Conservation (phyloP, 192 early-diverging fungal genomes). For the Backusella psychrophila region DNA sequence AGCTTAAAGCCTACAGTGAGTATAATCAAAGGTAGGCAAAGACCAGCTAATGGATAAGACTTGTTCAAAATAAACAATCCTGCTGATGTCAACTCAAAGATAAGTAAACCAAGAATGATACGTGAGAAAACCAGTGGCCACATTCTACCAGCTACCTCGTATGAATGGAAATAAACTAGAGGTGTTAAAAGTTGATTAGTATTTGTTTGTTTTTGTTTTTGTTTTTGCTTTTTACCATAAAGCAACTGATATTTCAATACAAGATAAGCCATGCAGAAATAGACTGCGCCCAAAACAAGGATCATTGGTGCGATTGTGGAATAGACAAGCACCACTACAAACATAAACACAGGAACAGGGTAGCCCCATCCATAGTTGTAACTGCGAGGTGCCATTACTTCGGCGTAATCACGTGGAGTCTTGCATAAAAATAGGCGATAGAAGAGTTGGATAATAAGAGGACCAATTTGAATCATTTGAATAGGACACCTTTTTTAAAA, state of each 20-base stretch:
- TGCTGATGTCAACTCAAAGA: conserved; percentile 64
- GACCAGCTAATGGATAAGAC: conserved; percentile 38
- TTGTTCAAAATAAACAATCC: conserved; percentile 61
- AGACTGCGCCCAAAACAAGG: conserved; percentile 65
- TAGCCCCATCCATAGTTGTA: conserved; percentile 71
- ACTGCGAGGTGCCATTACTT: conserved; percentile 66
- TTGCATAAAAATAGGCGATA: conserved; percentile 59
- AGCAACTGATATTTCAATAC: conserved; percentile 76
- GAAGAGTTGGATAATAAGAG: conserved; percentile 55
- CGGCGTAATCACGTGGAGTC: conserved; percentile 79
- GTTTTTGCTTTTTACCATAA: conserved; percentile 45
- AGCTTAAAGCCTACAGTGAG: conserved; percentile 46
- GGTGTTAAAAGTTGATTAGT: not conserved
- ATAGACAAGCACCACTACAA: conserved; percentile 73
- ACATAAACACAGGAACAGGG: conserved; percentile 67
- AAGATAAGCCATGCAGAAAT: conserved; percentile 63
- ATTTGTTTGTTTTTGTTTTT: not conserved
- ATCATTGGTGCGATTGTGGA: conserved; percentile 75
- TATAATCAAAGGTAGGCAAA: conserved; percentile 45
- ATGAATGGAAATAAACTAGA: conserved; percentile 71
- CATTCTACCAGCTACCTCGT: conserved; percentile 64
- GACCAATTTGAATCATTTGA: conserved; percentile 66
- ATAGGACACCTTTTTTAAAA: conserved; percentile 51
- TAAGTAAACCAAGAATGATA: conserved; percentile 60
- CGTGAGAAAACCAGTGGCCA: conserved; percentile 75